Evolutionary conservation across 2,329 filamentous ascomycete species (phyloP).

Genomic region (Ilyonectria robusta): DNA sequence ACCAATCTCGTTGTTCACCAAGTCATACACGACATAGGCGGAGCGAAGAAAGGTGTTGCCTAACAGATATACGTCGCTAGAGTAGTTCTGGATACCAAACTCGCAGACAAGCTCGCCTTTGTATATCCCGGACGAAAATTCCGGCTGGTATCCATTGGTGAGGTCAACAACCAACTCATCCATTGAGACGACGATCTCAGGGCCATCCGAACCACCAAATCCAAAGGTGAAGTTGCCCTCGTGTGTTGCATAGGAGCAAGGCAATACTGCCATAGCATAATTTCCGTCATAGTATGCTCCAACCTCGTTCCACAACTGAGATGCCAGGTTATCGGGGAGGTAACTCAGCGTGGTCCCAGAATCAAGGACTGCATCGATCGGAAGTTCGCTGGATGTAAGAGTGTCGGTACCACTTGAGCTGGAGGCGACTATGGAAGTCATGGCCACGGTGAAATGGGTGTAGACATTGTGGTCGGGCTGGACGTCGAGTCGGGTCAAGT

Average conservation of each 20-base stretch:
- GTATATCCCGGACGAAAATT: conserved; percentile 59
- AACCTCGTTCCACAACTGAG: conserved; percentile 67
- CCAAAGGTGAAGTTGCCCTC: conserved; percentile 68
- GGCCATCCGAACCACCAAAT: conserved; percentile 64
- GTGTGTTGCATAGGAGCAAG: conserved; percentile 63
- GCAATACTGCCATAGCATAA: conserved; percentile 60
- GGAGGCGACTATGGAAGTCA: conserved; percentile 63
- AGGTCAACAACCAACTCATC: conserved; percentile 69
- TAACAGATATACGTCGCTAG: conserved; percentile 60
- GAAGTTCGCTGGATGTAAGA: conserved; percentile 58
- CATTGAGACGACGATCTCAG: conserved; percentile 67
- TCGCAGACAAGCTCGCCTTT: conserved; percentile 63
- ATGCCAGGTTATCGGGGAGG: conserved; percentile 73
- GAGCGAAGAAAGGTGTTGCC: conserved; percentile 73
- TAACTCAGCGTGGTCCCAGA: conserved; percentile 82
- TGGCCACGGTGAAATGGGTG: conserved; percentile 63
- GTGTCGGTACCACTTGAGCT: conserved; percentile 66
- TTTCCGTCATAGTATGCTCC: conserved; percentile 63
- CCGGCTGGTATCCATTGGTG: conserved; percentile 50
- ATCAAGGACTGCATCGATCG: conserved; percentile 77
- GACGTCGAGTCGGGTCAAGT: conserved; percentile 73
- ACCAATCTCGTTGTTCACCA: conserved; percentile 70
- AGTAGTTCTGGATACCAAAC: conserved; percentile 70
- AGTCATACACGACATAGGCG: conserved; percentile 73
- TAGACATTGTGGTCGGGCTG: conserved; percentile 56